Base-by-base conservation (phyloP, 441 rosid species). In the Erodium texanum region DNA sequence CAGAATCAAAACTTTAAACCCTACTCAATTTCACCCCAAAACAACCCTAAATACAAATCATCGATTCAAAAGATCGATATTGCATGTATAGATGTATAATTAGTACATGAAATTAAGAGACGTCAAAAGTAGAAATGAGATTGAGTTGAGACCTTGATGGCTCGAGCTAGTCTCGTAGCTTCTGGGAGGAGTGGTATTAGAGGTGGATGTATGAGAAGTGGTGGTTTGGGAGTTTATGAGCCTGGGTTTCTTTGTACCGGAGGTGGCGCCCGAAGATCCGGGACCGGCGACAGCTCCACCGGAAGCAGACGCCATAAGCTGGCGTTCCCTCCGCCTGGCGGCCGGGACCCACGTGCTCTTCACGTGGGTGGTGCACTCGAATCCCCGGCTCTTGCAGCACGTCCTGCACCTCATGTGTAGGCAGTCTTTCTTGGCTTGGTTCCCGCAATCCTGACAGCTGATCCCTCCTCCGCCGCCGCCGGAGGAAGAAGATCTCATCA, bases 341-440 rank as follows among this genome's bases (percentile, higher is more conserved):
- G 99, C 97, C 3, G 99, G 85, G 0, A 94, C 96, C 99, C 99
- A 94, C 52, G 99, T 94, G 89, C 97, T 91, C 79, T 85, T 93
- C n/a, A 93, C 82, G 82, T 93, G 98, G 61, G 97, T 93, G 34
- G 78, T 77, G 75, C 96, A 90, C 0, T 86, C 91, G 15, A 89
- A 86, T 52, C 94, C 98, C 22, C 97, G 88, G 81, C 94, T 89
- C 69, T 93, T 93, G 66, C 98, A 93, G 58, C 98, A 93, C 69
- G 97, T 89, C 70, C 98, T 74, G 75, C 98, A 93, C 73, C 98
- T 75, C 84, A 86, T 79, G 81, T 93, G 94, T 10, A 63, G 5
- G 24, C 98, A 93, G 41, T 89, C 97, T 75, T 86, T 93, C 82
- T 90, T 93, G 15, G 77, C 77, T 65, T 74, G 77, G 67, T 74